A percentile compares a stretch with the other conserved stretches of the same genome.
phyloP scores from a whole-genome alignment of 2,329 filamentous ascomycete genomes.

The Colletotrichum shisoi region DNA sequence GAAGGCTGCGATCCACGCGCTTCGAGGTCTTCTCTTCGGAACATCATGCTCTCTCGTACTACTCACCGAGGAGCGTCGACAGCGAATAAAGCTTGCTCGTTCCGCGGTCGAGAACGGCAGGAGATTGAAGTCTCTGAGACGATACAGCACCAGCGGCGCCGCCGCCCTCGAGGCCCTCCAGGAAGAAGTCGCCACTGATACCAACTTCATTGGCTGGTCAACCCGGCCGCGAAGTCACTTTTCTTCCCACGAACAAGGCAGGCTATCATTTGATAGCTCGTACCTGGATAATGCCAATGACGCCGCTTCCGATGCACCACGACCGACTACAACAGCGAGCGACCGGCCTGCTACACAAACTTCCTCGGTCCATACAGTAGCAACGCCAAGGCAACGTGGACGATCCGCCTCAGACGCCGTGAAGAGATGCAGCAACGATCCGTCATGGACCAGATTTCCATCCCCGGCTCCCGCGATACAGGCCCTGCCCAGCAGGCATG shows the following conservation, averaged over 20 bases:
- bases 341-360: constrained; percentile 1
- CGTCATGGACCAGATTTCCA: constrained; percentile 13
- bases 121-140: constrained; percentile 55
- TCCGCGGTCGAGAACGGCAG: constrained; percentile 62
- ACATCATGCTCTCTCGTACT: constrained; percentile 65
- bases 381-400: background rate
- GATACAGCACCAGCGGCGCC: constrained; percentile 43
- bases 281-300: constrained; percentile 19
- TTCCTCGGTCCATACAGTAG: background rate
- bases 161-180: constrained; percentile 40
- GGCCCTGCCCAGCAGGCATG: background rate
- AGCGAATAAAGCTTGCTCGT: constrained; percentile 60
- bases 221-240: constrained; percentile 17
- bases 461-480: background rate
- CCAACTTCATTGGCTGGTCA: constrained; percentile 43
- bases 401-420: background rate
- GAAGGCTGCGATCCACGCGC: constrained; percentile 62
- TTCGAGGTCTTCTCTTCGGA: constrained; percentile 64
- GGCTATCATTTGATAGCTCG: constrained; percentile 8
- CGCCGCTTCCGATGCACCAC: constrained; percentile 21
- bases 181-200: constrained; percentile 41
- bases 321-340: constrained; percentile 19
- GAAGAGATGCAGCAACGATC: constrained; percentile 1
- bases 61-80: constrained; percentile 64
- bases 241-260: constrained; percentile 9